Percentiles rank a stretch among this genome's conserved stretches.
These are phyloP conservation scores for Leishmania aethiopica DNA, from an alignment of 208 protist genomes.

Conservation along the genomic window DNA sequence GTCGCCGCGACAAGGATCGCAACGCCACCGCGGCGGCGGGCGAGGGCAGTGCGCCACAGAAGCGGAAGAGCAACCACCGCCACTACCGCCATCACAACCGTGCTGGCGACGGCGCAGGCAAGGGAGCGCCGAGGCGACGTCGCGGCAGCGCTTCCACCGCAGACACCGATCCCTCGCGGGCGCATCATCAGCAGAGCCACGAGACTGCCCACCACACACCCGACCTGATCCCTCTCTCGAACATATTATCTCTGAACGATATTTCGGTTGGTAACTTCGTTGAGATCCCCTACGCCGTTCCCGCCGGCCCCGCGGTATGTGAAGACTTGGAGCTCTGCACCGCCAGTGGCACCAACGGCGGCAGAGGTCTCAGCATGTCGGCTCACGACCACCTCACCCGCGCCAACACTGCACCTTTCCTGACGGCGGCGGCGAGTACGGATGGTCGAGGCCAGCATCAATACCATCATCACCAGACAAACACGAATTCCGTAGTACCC, in stretches of 20 bases:
- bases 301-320: constrained; percentile 9
- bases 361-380: background rate
- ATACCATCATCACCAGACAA: background rate
- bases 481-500: no score
- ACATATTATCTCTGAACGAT: constrained; percentile 3
- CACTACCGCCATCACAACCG: background rate
- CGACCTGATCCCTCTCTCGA: constrained; percentile 2
- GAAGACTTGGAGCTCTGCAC: constrained; percentile 12
- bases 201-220: background rate
- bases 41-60: background rate
- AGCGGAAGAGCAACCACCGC: background rate
- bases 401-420: constrained; percentile 4
- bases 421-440: background rate
- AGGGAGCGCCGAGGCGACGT: background rate
- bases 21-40: background rate
- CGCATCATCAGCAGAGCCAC: background rate
- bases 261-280: constrained; percentile 27
- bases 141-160: background rate
- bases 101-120: background rate
- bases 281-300: constrained; percentile 34
- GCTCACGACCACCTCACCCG: constrained; percentile 4
- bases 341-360: background rate
- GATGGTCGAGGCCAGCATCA: background rate
- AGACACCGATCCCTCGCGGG: background rate
- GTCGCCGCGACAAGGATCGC: background rate